Evolutionary conservation across 768 basidiomycete species (phyloP), one percentile per base, ranked within the genome.

Genomic region (Suillus subalutaceus): DNA sequence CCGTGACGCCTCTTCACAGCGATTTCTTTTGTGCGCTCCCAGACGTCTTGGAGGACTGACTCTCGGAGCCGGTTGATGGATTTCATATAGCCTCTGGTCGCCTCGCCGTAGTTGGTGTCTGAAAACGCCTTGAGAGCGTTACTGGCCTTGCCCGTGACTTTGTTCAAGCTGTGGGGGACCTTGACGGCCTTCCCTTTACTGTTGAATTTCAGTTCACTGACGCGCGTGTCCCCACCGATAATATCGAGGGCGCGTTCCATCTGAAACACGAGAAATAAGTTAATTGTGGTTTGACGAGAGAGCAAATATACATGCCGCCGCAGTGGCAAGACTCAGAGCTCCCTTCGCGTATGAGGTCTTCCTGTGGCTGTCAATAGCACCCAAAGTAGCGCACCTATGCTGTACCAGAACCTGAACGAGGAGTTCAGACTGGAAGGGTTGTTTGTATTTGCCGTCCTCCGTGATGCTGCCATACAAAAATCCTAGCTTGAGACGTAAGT

Each of bases 391-490:
- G n/a, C 48, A 32, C 55, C 50, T 63, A 23, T 57, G 55, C 23
- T 66, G 66, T 20, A 56, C 30, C 18, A 67, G 32, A 15, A 67
- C 48, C 15, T 67, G 63, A 20, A 65, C 4, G n/a, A 67, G 37
- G 26, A 67, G 65, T 26, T 43, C 23, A 0, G 60, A 67, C 30
- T 35, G 37, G 13, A 40, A 23, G 44, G 62, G 7, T 44, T 13
- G 9, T 62, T 65, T 6, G 38, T 40, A n/a, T 66, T 63, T 26
- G 56, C 62, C 12, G 1, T 48, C 46, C 46, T 48, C 46, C 3
- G 2, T 48, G 46, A 23, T 23, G n/a, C 10, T 48, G 3, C 46
- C n/a, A 12, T 48, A 48, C 4, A 48, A 23, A n/a, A 48, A 38
- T 3, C 10, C 41, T 8, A 53, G 16, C 30, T 65, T 41, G 46